Evolutionary conservation across 805 yeast genomes (phyloP), one percentile per base, ranked within the genome.

Genomic region (Yamadazyma kitorensis): DNA sequence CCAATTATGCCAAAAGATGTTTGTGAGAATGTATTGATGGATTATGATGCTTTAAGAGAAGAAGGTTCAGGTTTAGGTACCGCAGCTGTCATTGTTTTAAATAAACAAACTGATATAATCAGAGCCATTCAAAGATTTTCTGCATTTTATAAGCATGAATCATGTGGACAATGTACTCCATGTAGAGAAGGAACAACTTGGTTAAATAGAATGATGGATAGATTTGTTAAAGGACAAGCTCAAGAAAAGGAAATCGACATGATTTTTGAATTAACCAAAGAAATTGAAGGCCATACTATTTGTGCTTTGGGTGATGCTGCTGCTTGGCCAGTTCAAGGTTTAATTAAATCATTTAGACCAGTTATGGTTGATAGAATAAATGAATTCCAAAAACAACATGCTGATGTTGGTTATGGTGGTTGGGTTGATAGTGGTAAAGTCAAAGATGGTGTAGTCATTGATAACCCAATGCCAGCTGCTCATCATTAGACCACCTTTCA

Each of bases 91-190:
- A 86, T 86, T 59, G 95, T 86, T 41, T 80, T 86, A 86, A 83
- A 86, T 71, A 82, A 85, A 68, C 78, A 80, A 51, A 83, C 94
- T 24, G 95, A 86, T 58, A 78, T 86, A 35, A 78, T 86, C 42
- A 74, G 87, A 45, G 93, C 91, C 48, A 86, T 86, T 57, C 94
- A 86, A 64, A 75, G 95, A 61, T 76, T 86, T 53, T 62, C 91
- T 27, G 79, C 84, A 27, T 86, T 86, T 61, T 86, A 85, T 70
- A 84, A 82, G 69, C 95, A 86, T 65, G 95, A 86, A 71, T 82
- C 93, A 6, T 86, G 95, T 68, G 95, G 95, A 40, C 95, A 86
- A 68, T 86, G 95, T 70, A 86, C 95, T 4, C 95, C 95, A 39
- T 86, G 95, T 67, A 79, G 96, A 59, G 95, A 86, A 66, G 96